Evolutionary conservation across 2,329 filamentous ascomycete genomes (phyloP).

Genomic region (Cytospora piceae): DNA sequence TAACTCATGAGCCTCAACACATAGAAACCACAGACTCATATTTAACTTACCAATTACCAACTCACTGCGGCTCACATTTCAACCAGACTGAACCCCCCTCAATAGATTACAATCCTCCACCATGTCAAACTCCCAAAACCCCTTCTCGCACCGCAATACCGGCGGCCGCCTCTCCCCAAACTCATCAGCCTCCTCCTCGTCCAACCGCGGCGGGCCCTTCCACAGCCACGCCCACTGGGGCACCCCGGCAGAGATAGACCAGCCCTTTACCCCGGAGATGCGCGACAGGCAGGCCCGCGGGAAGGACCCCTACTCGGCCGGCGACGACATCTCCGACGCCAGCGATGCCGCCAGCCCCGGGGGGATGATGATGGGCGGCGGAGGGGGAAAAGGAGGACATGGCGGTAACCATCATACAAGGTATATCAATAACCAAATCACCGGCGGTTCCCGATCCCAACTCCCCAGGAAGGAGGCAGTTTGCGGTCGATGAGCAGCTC

Average conservation of each 20-base stretch:
- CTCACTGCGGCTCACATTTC: neutral
- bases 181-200: slow-evolving; percentile 37
- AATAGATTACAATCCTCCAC: neutral
- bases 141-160: slow-evolving; percentile 23
- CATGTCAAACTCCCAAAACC: slow-evolving; percentile 25
- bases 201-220: slow-evolving; percentile 27
- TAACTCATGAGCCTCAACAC: neutral
- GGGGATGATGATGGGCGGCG: slow-evolving; percentile 21
- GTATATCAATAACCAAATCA: neutral
- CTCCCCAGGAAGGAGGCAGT: neutral
- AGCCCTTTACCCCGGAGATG: slow-evolving; percentile 52
- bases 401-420: slow-evolving; percentile 7
- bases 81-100: neutral
- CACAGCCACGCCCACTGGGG: slow-evolving; percentile 41
- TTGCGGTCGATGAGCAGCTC: neutral
- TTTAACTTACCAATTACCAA: neutral
- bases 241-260: slow-evolving; percentile 23
- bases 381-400: slow-evolving; percentile 27
- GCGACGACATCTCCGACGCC: slow-evolving; percentile 39
- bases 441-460: too few species aligned
- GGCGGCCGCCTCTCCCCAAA: slow-evolving; percentile 7
- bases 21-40: neutral
- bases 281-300: slow-evolving; percentile 63
- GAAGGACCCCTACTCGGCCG: slow-evolving; percentile 54
- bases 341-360: slow-evolving; percentile 37